Base-by-base conservation (phyloP, 768 basidiomycete species). In the Tylopilus intermedius region DNA sequence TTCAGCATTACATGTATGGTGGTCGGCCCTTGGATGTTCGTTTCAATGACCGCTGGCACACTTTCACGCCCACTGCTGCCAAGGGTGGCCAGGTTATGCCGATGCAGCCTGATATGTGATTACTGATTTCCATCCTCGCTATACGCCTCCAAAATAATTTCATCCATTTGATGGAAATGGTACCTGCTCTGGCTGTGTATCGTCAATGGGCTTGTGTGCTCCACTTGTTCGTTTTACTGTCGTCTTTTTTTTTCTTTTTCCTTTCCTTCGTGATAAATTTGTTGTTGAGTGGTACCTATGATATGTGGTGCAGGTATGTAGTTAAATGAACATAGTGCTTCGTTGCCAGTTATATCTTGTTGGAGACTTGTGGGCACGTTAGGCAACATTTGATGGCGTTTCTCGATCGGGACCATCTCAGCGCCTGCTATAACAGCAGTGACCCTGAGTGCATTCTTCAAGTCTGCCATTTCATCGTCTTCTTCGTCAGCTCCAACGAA, bases 41-140 rank as follows among this genome's bases (percentile, higher is more conserved):
- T 57, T 95, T 92, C 81, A 96, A 95, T 67, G 90, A 93, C 64
- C 84, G 92, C 59, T 93, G 90, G 91, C 94, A 96, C 67, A 90
- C 89, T 0, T 96, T 95, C 70, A 80, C 92, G 4, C 86, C 89
- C 0, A 82, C 85, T 13, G 87, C 94, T 37, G 93, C 92, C 1
- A 93, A 91, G 68, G 94, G 93, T 37, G 88, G 88, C 3, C 86
- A 87, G 67, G 70, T 83, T 38, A 79, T 78, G 33, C 75, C 84
- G 10, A 81, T 88, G 71, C 83, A 82, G 61, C 71, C 82, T 14
- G 87, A 90, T 15, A 63, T 63, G 56, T 67, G 45, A 62, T 48
- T 48, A 10, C 33, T 9, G 3, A 45, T 9, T 11, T 54, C 35
- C 13, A 15, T 47, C 26, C 27, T 26, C 22, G 1, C 0, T 15